phyloP scores from a whole-genome alignment of 805 yeast genomes.

The Torulaspora gathmanii region DNA sequence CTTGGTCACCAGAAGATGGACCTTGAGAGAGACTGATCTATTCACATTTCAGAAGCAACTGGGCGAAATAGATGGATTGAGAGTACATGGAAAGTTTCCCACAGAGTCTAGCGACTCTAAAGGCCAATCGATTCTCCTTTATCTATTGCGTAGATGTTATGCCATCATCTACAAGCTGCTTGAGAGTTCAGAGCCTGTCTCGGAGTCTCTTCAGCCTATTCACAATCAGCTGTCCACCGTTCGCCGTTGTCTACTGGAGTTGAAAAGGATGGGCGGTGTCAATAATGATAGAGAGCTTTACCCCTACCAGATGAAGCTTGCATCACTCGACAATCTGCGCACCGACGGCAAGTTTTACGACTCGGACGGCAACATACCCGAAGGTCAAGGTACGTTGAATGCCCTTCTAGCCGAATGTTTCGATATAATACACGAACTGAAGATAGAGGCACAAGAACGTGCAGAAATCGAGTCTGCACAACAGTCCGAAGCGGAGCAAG shows the following conservation, averaged over 20 bases:
- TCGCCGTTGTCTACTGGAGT: slow-evolving; percentile 81
- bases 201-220: slow-evolving; percentile 87
- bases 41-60: slow-evolving; percentile 74
- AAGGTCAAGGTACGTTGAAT: slow-evolving; percentile 95
- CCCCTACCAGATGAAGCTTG: slow-evolving; percentile 93
- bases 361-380: slow-evolving; percentile 85
- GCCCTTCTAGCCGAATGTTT: slow-evolving; percentile 91
- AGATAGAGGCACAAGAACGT: slow-evolving; percentile 72
- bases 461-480: slow-evolving; percentile 32
- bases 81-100: slow-evolving; percentile 58
- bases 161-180: slow-evolving; percentile 83
- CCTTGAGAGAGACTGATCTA: slow-evolving; percentile 91
- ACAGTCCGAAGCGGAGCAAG: slow-evolving; percentile 17
- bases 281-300: slow-evolving; percentile 83
- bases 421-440: slow-evolving; percentile 86
- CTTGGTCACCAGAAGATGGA: slow-evolving; percentile 93
- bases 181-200: slow-evolving; percentile 91
- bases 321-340: slow-evolving; percentile 80
- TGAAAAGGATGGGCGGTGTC: slow-evolving; percentile 89
- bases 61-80: slow-evolving; percentile 64
- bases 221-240: slow-evolving; percentile 93
- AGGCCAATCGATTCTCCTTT: slow-evolving; percentile 62
- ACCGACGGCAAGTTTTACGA: slow-evolving; percentile 83
- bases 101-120: slow-evolving; percentile 38
- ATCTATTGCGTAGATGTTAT: slow-evolving; percentile 83